phyloP scores from a whole-genome alignment of 1,284 basidiomycete species.

The Moesziomyces antarcticus region DNA sequence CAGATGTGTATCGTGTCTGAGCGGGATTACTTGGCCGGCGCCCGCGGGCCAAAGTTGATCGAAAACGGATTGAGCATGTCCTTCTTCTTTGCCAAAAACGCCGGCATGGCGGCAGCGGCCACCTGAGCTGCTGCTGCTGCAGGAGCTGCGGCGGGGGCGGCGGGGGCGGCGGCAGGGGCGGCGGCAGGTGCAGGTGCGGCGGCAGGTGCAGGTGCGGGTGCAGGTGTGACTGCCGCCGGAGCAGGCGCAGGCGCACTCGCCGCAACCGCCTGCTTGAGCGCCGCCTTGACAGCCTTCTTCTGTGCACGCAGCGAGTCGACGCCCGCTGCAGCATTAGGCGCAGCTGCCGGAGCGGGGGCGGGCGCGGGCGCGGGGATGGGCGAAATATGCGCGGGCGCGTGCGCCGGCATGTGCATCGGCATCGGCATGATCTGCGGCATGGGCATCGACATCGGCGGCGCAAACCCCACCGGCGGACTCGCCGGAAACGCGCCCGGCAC shows the following conservation, averaged over 20 bases:
- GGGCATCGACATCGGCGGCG: slow-evolving; percentile 3
- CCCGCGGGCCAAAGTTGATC: slow-evolving; percentile 43
- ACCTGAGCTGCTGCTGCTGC: slow-evolving; percentile 11
- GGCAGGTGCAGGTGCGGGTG: too few relatives aligned
- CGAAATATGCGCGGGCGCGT: slow-evolving; percentile 9
- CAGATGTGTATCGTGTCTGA: too few relatives aligned
- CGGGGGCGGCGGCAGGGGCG: slow-evolving; percentile 11
- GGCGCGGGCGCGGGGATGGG: slow-evolving; percentile 15
- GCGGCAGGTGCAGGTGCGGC: neutral
- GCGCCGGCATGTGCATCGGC: slow-evolving; percentile 14
- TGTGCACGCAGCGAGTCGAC: slow-evolving; percentile 18
- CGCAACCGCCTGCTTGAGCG: slow-evolving; percentile 32
- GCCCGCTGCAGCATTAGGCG: neutral
- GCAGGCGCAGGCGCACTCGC: slow-evolving; percentile 8
- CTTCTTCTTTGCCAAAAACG: slow-evolving; percentile 23
- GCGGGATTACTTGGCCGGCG: slow-evolving; percentile 18
- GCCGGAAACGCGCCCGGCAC: slow-evolving; percentile 32
- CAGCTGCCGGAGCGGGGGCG: slow-evolving; percentile 3
- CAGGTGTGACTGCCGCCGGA: slow-evolving; percentile 8
- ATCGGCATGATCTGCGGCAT: slow-evolving; percentile 18
- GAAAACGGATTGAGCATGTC: slow-evolving; percentile 45
- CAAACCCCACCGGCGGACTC: neutral
- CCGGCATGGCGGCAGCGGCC: neutral
- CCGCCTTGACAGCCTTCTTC: slow-evolving; percentile 38
- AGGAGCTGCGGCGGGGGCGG: slow-evolving; percentile 7